Evolutionary conservation across 306 rosid genomes (phyloP).

Genomic region (Prinsepia uniflora): DNA sequence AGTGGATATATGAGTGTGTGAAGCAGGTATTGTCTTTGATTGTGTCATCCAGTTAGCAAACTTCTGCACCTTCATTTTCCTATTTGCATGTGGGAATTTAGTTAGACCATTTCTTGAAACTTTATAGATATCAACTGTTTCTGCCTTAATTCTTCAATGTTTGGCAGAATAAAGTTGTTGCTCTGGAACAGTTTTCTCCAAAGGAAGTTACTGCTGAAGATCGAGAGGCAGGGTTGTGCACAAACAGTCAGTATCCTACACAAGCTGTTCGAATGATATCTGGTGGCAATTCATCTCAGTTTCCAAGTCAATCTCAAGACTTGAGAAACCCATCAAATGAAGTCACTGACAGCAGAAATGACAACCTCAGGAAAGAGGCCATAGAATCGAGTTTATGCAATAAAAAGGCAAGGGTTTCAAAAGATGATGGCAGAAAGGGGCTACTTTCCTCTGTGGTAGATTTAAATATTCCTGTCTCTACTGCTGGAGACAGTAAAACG

Average conservation of each 20-base stretch:
- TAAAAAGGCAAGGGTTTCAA: constrained; percentile 72
- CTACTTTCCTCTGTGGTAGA: constrained; percentile 32
- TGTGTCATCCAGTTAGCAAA: not conserved
- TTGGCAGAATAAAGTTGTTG: constrained; percentile 62
- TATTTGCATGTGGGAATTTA: constrained; percentile 12
- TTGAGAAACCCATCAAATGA: constrained; percentile 33
- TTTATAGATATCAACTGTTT: not conserved
- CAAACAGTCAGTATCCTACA: constrained; percentile 76
- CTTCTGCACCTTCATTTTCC: constrained; percentile 9
- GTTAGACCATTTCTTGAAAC: not conserved
- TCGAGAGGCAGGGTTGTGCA: constrained; percentile 67
- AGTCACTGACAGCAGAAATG: constrained; percentile 25
- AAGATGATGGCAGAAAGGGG: constrained; percentile 39
- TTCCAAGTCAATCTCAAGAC: constrained; percentile 45
- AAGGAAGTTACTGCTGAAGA: constrained; percentile 77
- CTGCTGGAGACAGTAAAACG: constrained; percentile 35
- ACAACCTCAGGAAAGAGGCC: constrained; percentile 32
- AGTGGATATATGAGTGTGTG: constrained; percentile 91
- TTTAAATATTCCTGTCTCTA: constrained; percentile 32
- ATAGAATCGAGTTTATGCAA: constrained; percentile 35
- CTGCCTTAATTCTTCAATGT: constrained; percentile 16
- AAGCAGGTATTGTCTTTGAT: constrained; percentile 60
- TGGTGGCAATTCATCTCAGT: constrained; percentile 48
- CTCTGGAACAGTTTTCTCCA: constrained; percentile 65
- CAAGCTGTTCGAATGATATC: constrained; percentile 57